These are phyloP conservation scores for Colletotrichum scovillei DNA, from an alignment of 2,329 filamentous ascomycete species.

Conservation along the genomic window DNA sequence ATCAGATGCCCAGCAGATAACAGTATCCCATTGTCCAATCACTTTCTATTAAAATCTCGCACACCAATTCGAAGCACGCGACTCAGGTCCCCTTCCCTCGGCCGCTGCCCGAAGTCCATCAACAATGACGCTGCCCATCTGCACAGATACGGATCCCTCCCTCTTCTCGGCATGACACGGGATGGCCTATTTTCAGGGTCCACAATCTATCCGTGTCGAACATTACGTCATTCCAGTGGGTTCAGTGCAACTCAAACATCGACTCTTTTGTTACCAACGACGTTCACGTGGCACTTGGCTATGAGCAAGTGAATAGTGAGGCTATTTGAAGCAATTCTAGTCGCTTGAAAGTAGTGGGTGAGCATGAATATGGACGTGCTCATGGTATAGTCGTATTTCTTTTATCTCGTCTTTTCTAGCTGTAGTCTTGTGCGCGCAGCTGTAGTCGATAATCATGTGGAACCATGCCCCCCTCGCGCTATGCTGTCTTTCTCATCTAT, in stretches of 20 bases:
- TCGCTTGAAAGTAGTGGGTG: too few species aligned
- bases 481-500: not conserved
- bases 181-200: constrained; percentile 4
- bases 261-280: not conserved
- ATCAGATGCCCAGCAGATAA: not conserved
- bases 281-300: not conserved
- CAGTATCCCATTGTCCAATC: not conserved
- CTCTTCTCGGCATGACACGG: not conserved
- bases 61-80: not conserved
- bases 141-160: not conserved
- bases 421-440: not conserved
- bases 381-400: not conserved
- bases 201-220: constrained; percentile 8
- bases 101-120: not conserved
- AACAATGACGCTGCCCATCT: not conserved
- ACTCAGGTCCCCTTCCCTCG: not conserved
- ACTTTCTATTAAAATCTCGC: not conserved
- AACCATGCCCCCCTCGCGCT: not conserved
- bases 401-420: not conserved
- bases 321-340: too few species aligned
- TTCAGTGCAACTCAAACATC: not conserved
- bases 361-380: not conserved
- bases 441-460: not conserved
- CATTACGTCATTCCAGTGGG: constrained; percentile 23
- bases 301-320: not conserved